Evolutionary conservation across 495 filamentous ascomycete species (phyloP), one percentile per base, ranked within the genome.

Genomic region (Chaetomidium leptoderma): DNA sequence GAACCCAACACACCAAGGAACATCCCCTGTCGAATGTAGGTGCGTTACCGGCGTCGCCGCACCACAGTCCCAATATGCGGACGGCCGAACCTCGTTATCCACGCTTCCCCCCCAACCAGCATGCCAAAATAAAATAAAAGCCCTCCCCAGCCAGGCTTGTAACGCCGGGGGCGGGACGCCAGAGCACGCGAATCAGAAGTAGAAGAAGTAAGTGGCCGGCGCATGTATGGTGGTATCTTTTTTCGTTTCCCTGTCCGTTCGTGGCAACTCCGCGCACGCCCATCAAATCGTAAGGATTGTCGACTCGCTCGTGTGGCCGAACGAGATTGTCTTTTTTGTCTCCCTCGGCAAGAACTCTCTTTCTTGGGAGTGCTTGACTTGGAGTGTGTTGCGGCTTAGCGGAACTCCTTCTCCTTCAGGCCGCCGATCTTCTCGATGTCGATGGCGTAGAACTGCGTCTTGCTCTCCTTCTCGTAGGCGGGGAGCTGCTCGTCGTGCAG

Each of bases 391-490:
- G 30, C 45, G 36, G 49, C 37, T 66, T 66, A 77, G 46, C 59
- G 64, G 66, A 71, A 78, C 61, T 85, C 81, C 77, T 91, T 95
- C 81, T 97, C 95, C 73, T 90, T 95, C 55, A 97, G 74, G 32
- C 95, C 93, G 54, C 93, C 93, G 68, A 98, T 93, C 56, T 88
- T 88, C 49, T 97, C 91, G 57, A 98, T 83, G 67, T 98, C 93
- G 59, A 98, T 78, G 11, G 90, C 91, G 63, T 93, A 86, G 75
- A 96, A 96, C 55, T 90, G 83, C 43, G 85, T 83, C 17, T 80
- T 78, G 64, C 82, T 81, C 57, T 82, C 85, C 66, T 88, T 83
- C 70, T 93, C 84, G 67, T 97, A 97, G 11, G 92, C 88, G 14
- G 93, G 92, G 29, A 97, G 80, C 60, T 80, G 75, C 59, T 92